phyloP scores from a whole-genome alignment of 2,329 filamentous ascomycete genomes.

The Cytospora schulzeri region DNA sequence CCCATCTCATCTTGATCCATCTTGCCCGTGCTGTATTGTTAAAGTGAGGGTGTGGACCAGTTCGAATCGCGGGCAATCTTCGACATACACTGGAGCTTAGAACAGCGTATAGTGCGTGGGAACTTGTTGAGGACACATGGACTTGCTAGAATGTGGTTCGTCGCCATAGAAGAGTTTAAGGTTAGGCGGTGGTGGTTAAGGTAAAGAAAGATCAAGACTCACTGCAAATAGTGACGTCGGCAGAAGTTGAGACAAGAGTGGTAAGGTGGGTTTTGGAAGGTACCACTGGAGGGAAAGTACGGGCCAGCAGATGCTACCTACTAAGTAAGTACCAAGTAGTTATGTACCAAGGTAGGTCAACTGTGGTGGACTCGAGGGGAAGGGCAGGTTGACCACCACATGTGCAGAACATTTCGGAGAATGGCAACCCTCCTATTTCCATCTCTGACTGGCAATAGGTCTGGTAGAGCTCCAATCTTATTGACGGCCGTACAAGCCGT shows the following conservation, averaged over 20 bases:
- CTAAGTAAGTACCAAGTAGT: no score
- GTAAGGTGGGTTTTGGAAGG: background rate
- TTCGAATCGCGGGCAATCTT: background rate
- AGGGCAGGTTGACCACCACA: background rate
- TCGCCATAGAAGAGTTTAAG: background rate
- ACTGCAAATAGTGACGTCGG: background rate
- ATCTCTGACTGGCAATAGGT: background rate
- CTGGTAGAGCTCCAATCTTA: background rate
- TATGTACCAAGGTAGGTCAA: no score
- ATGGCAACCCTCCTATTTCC: background rate
- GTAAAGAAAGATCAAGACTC: background rate
- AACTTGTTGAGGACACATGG: background rate
- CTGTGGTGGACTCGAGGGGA: background rate
- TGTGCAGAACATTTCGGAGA: background rate
- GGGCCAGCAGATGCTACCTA: background rate
- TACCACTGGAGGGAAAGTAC: background rate
- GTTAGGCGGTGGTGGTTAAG: background rate
- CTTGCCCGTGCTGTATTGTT: background rate
- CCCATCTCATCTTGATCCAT: slow-evolving; percentile 1
- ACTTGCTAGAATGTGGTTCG: background rate
- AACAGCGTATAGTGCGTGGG: background rate
- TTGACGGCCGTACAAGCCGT: background rate
- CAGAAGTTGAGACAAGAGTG: background rate
- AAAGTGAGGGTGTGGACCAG: background rate
- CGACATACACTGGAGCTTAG: background rate